Conservation (phyloP, 225 moss, liverwort and hornwort genomes). For the Pleurozium schreberi region DNA sequence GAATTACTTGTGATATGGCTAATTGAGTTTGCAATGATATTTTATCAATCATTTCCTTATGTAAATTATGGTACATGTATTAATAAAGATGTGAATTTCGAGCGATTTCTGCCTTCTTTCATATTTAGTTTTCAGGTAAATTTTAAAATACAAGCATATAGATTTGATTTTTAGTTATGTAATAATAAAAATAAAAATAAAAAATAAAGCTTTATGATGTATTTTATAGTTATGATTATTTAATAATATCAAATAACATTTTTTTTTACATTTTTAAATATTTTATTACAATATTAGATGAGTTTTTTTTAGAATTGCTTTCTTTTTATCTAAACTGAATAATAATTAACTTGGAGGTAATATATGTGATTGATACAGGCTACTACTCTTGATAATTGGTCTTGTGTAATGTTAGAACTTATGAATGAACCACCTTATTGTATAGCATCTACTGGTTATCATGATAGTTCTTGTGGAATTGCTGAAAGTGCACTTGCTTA, state of each 20-base stretch:
- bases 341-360: neutral
- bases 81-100: conserved; percentile 16
- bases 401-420: conserved; percentile 63
- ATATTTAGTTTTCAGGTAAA: conserved; percentile 40
- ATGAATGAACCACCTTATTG: conserved; percentile 41
- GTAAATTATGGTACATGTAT: conserved; percentile 24
- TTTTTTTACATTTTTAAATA: too few species aligned
- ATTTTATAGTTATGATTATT: too few species aligned
- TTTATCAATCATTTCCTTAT: conserved; percentile 38
- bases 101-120: conserved; percentile 27
- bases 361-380: conserved; percentile 18
- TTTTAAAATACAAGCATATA: too few species aligned
- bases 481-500: conserved; percentile 38
- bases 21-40: conserved; percentile 41
- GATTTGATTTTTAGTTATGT: too few species aligned
- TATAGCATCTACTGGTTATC: conserved; percentile 11
- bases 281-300: neutral
- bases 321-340: too few species aligned
- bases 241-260: neutral
- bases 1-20: conserved; percentile 57
- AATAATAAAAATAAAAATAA: too few species aligned
- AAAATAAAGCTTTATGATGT: accelerated
- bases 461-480: conserved; percentile 47
- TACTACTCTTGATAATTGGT: conserved; percentile 92
- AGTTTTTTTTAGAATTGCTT: neutral